phyloP scores from a whole-genome alignment of 1,139 yeast genomes.

The Geotrichum europaeum region DNA sequence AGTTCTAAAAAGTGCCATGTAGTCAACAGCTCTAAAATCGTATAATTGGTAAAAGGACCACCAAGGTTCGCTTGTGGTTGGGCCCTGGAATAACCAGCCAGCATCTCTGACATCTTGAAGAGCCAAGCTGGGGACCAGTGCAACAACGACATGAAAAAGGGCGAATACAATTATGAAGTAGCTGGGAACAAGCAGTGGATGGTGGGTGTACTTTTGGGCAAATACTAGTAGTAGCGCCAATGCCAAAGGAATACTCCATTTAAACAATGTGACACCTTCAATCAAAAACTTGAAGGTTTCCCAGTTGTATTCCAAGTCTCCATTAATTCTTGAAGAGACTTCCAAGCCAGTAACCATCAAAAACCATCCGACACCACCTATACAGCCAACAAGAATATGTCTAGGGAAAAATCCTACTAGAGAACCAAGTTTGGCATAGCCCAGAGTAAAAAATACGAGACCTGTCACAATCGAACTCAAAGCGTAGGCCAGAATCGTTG shows the following conservation, averaged over 20 bases:
- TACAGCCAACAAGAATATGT: constrained; percentile 92
- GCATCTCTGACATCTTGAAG: constrained; percentile 53
- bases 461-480: constrained; percentile 83
- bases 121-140: constrained; percentile 58
- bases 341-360: constrained; percentile 85
- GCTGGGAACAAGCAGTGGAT: constrained; percentile 74
- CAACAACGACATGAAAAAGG: constrained; percentile 61
- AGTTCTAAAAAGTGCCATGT: constrained; percentile 62
- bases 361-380: constrained; percentile 97
- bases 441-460: constrained; percentile 64
- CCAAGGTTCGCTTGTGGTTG: constrained; percentile 74
- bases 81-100: constrained; percentile 81
- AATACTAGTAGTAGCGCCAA: constrained; percentile 55
- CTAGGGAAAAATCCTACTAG: constrained; percentile 93
- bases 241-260: constrained; percentile 67
- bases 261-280: constrained; percentile 41
- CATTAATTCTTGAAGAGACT: constrained; percentile 73
- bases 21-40: constrained; percentile 63
- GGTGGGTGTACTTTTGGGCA: constrained; percentile 57
- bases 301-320: constrained; percentile 60
- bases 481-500: constrained; percentile 83
- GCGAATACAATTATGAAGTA: constrained; percentile 69
- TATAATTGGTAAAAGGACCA: constrained; percentile 72
- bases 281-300: constrained; percentile 49
- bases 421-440: constrained; percentile 73